Evolutionary conservation across 208 protist genomes (phyloP), one percentile per base, ranked within the genome.

Genomic region (Vickermania ingenoplastis): DNA sequence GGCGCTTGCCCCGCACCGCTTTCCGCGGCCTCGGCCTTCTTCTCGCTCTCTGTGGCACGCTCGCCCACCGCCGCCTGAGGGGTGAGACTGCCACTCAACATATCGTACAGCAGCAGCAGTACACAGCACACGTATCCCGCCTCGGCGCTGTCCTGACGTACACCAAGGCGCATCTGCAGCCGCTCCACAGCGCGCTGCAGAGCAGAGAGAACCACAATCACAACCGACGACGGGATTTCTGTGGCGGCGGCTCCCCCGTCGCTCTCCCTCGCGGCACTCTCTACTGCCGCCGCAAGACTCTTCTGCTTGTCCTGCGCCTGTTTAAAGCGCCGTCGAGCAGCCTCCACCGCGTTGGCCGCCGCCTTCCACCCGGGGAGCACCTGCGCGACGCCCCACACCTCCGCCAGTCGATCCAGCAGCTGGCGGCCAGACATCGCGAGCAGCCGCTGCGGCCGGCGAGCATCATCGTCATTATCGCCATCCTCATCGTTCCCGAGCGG

Each of bases 61-160:
- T n/a, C n/a, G n/a, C n/a, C n/a, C n/a, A n/a, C n/a, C n/a, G n/a
- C n/a, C n/a, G n/a, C n/a, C 36, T 45, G 11, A 17, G 17, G 7
- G 36, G 36, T 45, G 11, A 45, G 2, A 72, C 58, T 1, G 77
- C 83, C 22, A 94, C 84, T 7, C 78, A 62, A 65, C 36, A 45
- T n/a, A 45, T 94, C 88, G 70, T 91, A 90, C 14, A 92, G 1
- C 14, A 92, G 63, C 31, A 88, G 82, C 80, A 85, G 82, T 3
- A 94, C 65, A 55, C 80, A 60, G 27, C 72, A 52, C 54, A 89
- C 71, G 63, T 80, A 94, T 45, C 63, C 62, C 17, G 68, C 82
- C 26, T 64, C 55, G 13, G 41, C 23, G 29, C 52, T 29, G 55
- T 66, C 75, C 23, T 90, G 73, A 63, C 80, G 81, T 1, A 76